Evolutionary conservation across 345 rosid genomes (phyloP).

Genomic region (Corymbia maculata): DNA sequence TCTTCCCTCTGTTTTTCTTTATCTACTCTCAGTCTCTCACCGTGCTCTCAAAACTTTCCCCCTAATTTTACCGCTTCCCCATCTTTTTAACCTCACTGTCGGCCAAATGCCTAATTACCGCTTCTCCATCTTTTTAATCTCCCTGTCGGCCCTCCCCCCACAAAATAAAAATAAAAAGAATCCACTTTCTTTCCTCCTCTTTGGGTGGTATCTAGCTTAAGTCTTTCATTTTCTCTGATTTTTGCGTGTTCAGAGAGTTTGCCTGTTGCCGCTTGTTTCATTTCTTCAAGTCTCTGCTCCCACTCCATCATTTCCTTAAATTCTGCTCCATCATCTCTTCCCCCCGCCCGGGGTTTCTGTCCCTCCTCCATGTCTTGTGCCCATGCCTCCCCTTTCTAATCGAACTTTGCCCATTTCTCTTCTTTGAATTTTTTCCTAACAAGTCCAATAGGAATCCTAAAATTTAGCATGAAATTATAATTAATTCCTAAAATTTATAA

Average conservation of each 20-base stretch:
- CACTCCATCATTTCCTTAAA: neutral
- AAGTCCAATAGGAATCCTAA: too few species aligned
- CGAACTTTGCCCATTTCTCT: neutral
- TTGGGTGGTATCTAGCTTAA: neutral
- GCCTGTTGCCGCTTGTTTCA: accelerated
- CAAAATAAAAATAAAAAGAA: too few species aligned
- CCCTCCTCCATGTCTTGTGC: neutral
- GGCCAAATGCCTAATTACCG: too few species aligned
- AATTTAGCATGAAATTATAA: too few species aligned
- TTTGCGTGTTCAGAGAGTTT: neutral
- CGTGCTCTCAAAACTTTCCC: neutral
- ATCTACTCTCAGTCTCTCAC: neutral
- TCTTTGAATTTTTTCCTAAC: too few species aligned
- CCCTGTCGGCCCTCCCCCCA: neutral
- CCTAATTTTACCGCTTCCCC: neutral
- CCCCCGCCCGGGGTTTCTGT: neutral
- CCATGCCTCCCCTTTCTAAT: neutral
- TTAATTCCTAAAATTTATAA: too few species aligned
- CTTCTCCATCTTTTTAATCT: neutral
- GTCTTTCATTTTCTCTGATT: neutral
- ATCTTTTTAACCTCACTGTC: too few species aligned
- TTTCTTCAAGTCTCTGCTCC: neutral
- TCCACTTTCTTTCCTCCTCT: neutral
- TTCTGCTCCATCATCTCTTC: neutral
- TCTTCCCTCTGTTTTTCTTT: neutral